Conservation (phyloP, 805 yeast species). For the Lipomyces yamanashiensis region DNA sequence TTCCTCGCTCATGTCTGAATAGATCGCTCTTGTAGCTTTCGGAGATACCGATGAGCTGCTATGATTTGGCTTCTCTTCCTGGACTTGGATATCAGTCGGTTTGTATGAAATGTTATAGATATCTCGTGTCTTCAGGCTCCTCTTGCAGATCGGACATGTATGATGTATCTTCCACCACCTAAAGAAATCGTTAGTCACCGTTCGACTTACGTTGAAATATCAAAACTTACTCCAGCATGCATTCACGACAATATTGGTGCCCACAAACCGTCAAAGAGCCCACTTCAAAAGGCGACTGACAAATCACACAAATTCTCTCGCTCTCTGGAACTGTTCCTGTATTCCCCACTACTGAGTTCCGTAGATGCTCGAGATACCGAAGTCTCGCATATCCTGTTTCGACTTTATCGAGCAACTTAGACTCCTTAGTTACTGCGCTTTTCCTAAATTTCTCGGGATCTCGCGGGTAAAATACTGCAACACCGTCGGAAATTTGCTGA, state of each 20-base stretch:
- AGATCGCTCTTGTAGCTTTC: slow-evolving; percentile 35
- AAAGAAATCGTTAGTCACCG: background rate
- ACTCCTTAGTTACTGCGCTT: slow-evolving; percentile 36
- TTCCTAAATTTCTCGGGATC: slow-evolving; percentile 40
- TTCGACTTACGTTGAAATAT: background rate
- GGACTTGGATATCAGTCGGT: slow-evolving; percentile 49
- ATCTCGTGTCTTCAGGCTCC: slow-evolving; percentile 53
- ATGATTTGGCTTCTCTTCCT: slow-evolving; percentile 34
- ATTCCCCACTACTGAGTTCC: slow-evolving; percentile 35
- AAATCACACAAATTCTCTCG: slow-evolving; percentile 71
- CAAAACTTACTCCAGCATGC: slow-evolving; percentile 57
- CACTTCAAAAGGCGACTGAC: slow-evolving; percentile 67
- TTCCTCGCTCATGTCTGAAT: slow-evolving; percentile 38
- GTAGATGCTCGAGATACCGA: slow-evolving; percentile 56
- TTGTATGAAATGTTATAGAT: slow-evolving; percentile 72
- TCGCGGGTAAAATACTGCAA: slow-evolving; percentile 54
- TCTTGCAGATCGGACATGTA: slow-evolving; percentile 84
- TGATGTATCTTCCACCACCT: slow-evolving; percentile 64
- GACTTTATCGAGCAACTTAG: slow-evolving; percentile 30
- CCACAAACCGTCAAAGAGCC: slow-evolving; percentile 92
- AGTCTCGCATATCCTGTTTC: slow-evolving; percentile 48
- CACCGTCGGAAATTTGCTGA: slow-evolving; percentile 85
- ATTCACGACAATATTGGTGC: slow-evolving; percentile 83
- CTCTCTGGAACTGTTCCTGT: slow-evolving; percentile 45
- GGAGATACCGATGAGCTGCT: slow-evolving; percentile 31